phyloP scores from a whole-genome alignment of 2,329 filamentous ascomycete genomes.

The Penicillium paneum region DNA sequence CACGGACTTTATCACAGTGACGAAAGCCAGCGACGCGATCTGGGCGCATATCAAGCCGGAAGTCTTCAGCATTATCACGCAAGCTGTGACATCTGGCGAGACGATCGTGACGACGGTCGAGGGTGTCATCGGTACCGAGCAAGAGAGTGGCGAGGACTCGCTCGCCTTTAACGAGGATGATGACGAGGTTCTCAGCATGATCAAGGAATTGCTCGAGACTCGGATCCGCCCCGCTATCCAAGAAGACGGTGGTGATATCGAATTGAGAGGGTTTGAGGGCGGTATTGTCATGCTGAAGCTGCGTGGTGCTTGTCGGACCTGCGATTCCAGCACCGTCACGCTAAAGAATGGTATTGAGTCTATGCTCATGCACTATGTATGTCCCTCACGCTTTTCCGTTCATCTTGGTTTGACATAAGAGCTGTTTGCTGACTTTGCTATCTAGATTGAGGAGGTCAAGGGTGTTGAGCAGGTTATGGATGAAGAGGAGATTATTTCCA shows the following conservation, averaged over 20 bases:
- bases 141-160: constrained; percentile 61
- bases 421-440: constrained; percentile 18
- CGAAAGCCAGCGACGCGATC: constrained; percentile 79
- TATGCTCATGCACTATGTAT: constrained; percentile 94
- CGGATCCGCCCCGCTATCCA: constrained; percentile 93
- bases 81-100: constrained; percentile 81
- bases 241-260: constrained; percentile 96
- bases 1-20: constrained; percentile 93
- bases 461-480: constrained; percentile 88
- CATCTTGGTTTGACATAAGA: not conserved
- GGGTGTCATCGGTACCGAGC: constrained; percentile 52
- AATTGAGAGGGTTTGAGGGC: constrained; percentile 84
- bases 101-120: constrained; percentile 71
- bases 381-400: constrained; percentile 37
- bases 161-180: constrained; percentile 86
- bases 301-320: constrained; percentile 88
- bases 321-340: constrained; percentile 94
- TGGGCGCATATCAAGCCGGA: constrained; percentile 97
- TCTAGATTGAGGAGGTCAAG: constrained; percentile 89
- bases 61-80: constrained; percentile 91
- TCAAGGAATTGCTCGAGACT: constrained; percentile 95
- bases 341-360: constrained; percentile 97
- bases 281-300: constrained; percentile 84
- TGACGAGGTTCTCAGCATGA: constrained; percentile 93
- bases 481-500: constrained; percentile 82